Conservation (phyloP, 257 asterid genomes). For the Forsythia viridissima region DNA sequence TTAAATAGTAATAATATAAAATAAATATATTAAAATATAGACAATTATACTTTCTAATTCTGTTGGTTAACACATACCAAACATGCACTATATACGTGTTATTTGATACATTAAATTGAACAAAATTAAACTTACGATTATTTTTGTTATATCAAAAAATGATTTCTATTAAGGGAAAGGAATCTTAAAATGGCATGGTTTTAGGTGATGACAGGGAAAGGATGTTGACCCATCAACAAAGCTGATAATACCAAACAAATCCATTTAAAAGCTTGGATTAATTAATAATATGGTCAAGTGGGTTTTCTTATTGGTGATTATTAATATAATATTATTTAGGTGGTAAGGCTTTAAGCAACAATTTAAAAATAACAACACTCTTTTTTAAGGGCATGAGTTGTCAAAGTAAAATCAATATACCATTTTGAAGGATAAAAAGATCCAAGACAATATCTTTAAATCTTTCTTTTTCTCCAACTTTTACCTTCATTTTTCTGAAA, state of each 20-base stretch:
- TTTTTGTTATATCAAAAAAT: neutral
- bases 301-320: conserved; percentile 33
- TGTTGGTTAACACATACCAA: neutral
- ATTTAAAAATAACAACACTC: conserved; percentile 12
- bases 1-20: no score
- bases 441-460: conserved; percentile 1
- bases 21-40: neutral
- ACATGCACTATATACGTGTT: no score
- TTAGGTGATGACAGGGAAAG: conserved; percentile 47
- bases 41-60: neutral
- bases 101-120: no score
- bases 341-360: neutral
- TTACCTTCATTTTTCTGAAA: neutral
- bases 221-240: conserved; percentile 72
- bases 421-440: conserved; percentile 16
- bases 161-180: conserved; percentile 23
- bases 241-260: conserved; percentile 59
- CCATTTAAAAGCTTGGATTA: conserved; percentile 41
- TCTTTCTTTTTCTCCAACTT: conserved; percentile 2
- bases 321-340: conserved; percentile 3
- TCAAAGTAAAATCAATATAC: conserved; percentile 28
- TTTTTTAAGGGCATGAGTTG: conserved; percentile 25
- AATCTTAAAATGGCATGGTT: conserved; percentile 29
- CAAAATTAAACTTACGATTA: no score
- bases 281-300: conserved; percentile 31